phyloP scores from a whole-genome alignment of 345 rosid species.

The Durio zibethinus region DNA sequence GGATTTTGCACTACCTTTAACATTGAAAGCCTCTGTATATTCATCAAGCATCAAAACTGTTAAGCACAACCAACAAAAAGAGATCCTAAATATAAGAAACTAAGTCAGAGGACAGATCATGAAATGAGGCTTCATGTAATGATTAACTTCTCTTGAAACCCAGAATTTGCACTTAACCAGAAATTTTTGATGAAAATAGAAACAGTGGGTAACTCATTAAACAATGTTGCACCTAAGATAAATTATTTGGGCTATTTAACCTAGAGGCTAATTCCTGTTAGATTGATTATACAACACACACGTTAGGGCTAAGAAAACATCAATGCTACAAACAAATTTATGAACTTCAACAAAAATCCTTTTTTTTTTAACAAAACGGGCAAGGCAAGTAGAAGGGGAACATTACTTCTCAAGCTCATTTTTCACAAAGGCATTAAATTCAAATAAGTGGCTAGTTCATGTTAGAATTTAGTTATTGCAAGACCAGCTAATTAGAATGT shows the following conservation, averaged over 20 bases:
- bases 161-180: neutral
- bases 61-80: neutral
- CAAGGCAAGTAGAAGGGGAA: neutral
- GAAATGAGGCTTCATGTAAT: neutral
- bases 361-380: neutral
- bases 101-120: neutral
- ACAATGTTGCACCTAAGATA: neutral
- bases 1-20: constrained; percentile 16
- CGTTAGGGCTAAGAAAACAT: neutral
- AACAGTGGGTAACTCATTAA: neutral
- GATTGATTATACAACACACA: neutral
- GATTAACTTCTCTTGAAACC: constrained; percentile 1
- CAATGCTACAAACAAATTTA: neutral
- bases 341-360: neutral
- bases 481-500: neutral
- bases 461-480: neutral
- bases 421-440: neutral
- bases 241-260: neutral
- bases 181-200: neutral
- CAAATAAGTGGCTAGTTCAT: neutral
- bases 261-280: neutral
- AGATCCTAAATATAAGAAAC: neutral
- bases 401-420: neutral
- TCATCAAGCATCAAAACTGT: constrained; percentile 17
- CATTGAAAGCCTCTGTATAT: constrained; percentile 30